These are phyloP conservation scores for Phlyctochytrium bullatum DNA, from an alignment of 192 early-diverging fungal species.

Conservation along the genomic window DNA sequence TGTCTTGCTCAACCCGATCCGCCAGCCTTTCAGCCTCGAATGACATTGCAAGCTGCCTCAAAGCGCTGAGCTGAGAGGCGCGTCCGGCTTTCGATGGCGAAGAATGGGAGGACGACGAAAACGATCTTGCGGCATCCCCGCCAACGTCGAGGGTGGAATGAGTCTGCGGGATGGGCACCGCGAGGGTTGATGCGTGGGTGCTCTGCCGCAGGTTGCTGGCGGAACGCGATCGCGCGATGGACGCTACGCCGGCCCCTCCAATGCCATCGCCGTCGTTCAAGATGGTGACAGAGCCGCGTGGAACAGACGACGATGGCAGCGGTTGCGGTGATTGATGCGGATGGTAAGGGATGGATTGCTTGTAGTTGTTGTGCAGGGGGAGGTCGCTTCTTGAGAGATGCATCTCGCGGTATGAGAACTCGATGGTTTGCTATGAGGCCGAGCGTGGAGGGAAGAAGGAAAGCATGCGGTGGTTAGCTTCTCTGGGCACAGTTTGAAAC, in stretches of 20 bases:
- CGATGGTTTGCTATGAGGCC: not conserved
- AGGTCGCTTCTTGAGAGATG: not conserved
- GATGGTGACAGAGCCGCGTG: not conserved
- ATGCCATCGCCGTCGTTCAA: not conserved
- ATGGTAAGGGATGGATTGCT: not conserved
- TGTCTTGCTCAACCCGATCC: no score
- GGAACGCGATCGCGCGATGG: not conserved
- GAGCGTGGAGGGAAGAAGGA: no score
- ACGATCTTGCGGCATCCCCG: not conserved
- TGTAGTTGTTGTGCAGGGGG: not conserved
- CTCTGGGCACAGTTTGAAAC: no score
- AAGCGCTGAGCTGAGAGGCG: not conserved
- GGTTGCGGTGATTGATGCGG: not conserved
- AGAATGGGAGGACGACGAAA: not conserved
- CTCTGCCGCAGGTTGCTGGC: no score
- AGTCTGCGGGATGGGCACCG: no score
- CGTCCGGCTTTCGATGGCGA: not conserved
- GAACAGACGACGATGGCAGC: not conserved
- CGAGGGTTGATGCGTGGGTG: no score
- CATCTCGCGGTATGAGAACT: slow-evolving; percentile 1
- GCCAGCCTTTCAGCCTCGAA: not conserved
- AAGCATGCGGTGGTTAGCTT: no score
- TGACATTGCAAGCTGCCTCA: not conserved
- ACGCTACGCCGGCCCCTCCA: not conserved
- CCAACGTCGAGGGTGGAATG: no score